Evolutionary conservation across 2,329 filamentous ascomycete species (phyloP).

Genomic region (Diaporthe aspalathi): DNA sequence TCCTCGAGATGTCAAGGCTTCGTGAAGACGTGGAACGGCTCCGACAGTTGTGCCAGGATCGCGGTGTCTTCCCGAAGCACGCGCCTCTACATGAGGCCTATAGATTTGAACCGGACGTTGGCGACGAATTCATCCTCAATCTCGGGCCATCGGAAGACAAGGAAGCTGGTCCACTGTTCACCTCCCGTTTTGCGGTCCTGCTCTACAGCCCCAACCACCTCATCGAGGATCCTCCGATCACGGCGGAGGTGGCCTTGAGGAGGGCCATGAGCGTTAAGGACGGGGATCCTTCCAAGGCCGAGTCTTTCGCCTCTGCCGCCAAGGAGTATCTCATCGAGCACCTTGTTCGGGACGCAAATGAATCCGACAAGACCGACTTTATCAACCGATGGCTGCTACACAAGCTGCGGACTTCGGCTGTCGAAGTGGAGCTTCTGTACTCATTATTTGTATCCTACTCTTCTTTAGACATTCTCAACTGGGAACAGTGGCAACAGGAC

Average conservation of each 20-base stretch:
- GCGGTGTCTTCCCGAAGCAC: conserved; percentile 57
- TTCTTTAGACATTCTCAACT: conserved; percentile 48
- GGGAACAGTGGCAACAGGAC: conserved; percentile 55
- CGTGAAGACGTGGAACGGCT: conserved; percentile 51
- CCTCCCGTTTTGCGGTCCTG: conserved; percentile 57
- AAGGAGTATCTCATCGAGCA: conserved; percentile 62
- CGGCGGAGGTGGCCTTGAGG: conserved; percentile 55
- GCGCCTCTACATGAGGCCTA: conserved; percentile 53
- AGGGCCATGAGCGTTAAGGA: conserved; percentile 50
- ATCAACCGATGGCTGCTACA: conserved; percentile 66
- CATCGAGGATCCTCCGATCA: conserved; percentile 52
- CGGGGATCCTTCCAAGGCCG: conserved; percentile 45
- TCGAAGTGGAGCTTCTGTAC: conserved; percentile 59
- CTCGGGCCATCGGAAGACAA: conserved; percentile 36
- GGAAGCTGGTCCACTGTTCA: conserved; percentile 48
- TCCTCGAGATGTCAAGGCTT: conserved; percentile 48
- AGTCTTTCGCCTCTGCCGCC: conserved; percentile 53
- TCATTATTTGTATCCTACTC: conserved; percentile 47
- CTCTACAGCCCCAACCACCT: conserved; percentile 62
- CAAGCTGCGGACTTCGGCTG: conserved; percentile 58
- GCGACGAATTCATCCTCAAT: conserved; percentile 57
- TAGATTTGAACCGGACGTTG: conserved; percentile 51
- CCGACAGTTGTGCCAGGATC: conserved; percentile 54
- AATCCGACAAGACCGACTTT: conserved; percentile 56
- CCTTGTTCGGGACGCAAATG: conserved; percentile 52